Evolutionary conservation across 345 rosid species (phyloP).

Genomic region (Camelina neglecta): DNA sequence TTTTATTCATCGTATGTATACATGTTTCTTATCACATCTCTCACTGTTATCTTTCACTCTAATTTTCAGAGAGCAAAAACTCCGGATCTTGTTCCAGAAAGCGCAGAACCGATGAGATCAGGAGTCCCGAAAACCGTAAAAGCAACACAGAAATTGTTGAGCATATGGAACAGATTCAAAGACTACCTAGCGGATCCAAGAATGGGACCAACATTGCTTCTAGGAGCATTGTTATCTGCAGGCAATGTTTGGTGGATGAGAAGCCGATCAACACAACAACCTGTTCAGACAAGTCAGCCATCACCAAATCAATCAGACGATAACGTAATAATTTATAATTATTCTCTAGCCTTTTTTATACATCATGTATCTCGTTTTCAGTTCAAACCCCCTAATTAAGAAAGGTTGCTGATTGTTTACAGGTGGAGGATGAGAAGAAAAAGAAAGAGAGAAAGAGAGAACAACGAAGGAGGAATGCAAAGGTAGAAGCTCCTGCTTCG

Average conservation of each 20-base stretch:
- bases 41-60: slow-evolving; percentile 19
- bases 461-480: slow-evolving; percentile 47
- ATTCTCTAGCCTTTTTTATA: slow-evolving; percentile 1
- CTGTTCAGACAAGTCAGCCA: slow-evolving; percentile 50
- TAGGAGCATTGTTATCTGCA: slow-evolving; percentile 73
- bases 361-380: not conserved
- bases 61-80: slow-evolving; percentile 70
- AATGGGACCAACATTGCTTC: slow-evolving; percentile 79
- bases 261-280: slow-evolving; percentile 54
- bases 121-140: slow-evolving; percentile 69
- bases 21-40: slow-evolving; percentile 15
- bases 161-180: slow-evolving; percentile 42
- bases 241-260: slow-evolving; percentile 73
- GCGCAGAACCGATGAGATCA: slow-evolving; percentile 67
- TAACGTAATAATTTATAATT: slow-evolving; percentile 42
- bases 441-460: slow-evolving; percentile 53
- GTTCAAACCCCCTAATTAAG: not conserved
- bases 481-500: slow-evolving; percentile 57
- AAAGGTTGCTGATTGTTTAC: slow-evolving; percentile 31
- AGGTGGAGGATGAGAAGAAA: slow-evolving; percentile 39
- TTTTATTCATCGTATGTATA: not conserved
- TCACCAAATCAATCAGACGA: slow-evolving; percentile 44
- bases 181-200: slow-evolving; percentile 78
- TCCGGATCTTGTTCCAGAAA: slow-evolving; percentile 86
- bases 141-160: slow-evolving; percentile 54